Evolutionary conservation across 305 asterid species (phyloP), one percentile per base, ranked within the genome.

Genomic region (Fraxinus baroniana): DNA sequence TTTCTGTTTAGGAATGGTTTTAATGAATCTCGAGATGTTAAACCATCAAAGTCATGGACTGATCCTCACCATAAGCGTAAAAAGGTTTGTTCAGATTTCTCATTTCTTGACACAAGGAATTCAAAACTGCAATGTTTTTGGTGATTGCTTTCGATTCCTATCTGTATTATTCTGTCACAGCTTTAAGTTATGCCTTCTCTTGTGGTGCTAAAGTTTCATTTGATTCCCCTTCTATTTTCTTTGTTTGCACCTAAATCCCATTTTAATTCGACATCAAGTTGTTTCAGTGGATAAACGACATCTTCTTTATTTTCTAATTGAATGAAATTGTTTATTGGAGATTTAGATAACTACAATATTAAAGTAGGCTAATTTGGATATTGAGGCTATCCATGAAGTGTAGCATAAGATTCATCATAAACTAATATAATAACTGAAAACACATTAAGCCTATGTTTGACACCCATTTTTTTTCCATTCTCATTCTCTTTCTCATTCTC

Each of bases 51-150:
- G 82, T 85, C 93, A 77, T 88, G 89, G 92, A 92, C 94, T 57
- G 96, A 82, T 82, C 93, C 89, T 76, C 87, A 41, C 39, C 87
- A 81, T 71, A 91, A 85, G 87, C 74, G 7, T n/a, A 89, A 73
- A 84, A 93, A 92, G 98, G 97, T 94, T 35, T 22, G 94, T 86
- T 33, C 68, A 73, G 33, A 82, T 70, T 72, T 82, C 78, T 78
- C 79, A 84, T 76, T 82, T 80, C 35, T 55, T 22, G 41, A 73
- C 55, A 18, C 39, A 4, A 57, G 79, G 72, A 71, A 76, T 82
- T 33, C 76, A 55, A 35, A 41, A 52, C 35, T 62, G 36, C 74
- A 62, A 44, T 26, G 74, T 74, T 70, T 33, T 60, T 68, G n/a
- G 39, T 52, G 79, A 35, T 68, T 22, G 57, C 18, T 1, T 62